Conservation (phyloP, 495 filamentous ascomycete genomes). For the Platismatia glauca region DNA sequence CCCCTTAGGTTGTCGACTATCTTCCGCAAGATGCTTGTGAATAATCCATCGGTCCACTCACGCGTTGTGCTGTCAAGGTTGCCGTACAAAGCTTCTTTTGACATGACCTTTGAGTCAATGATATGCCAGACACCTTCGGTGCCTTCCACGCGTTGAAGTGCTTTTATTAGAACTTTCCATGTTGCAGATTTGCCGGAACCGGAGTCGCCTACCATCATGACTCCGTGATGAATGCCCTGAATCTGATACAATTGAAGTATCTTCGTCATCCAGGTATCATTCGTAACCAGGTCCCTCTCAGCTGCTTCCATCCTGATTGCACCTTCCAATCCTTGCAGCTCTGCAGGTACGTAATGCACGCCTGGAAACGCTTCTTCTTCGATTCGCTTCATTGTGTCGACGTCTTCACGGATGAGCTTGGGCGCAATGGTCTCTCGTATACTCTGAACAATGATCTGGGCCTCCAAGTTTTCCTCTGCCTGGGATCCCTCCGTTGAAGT, state of each 20-base stretch:
- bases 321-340: slow-evolving; percentile 64
- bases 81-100: slow-evolving; percentile 92
- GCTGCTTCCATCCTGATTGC: slow-evolving; percentile 74
- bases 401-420: slow-evolving; percentile 87
- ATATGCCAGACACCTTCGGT: slow-evolving; percentile 93
- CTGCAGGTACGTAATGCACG: slow-evolving; percentile 84
- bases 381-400: slow-evolving; percentile 75
- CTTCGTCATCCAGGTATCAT: slow-evolving; percentile 93
- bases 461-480: slow-evolving; percentile 54
- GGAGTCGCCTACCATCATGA: slow-evolving; percentile 99
- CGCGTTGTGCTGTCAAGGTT: slow-evolving; percentile 91
- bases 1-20: slow-evolving; percentile 98
- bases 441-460: slow-evolving; percentile 98
- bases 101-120: slow-evolving; percentile 99
- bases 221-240: slow-evolving; percentile 93
- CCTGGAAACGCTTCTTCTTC: slow-evolving; percentile 84
- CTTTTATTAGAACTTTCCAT: slow-evolving; percentile 91
- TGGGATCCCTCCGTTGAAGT: slow-evolving; percentile 30
- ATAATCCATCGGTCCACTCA: slow-evolving; percentile 97
- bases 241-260: slow-evolving; percentile 95
- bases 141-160: slow-evolving; percentile 80
- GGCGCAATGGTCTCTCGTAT: slow-evolving; percentile 97
- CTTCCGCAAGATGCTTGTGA: slow-evolving; percentile 94
- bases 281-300: slow-evolving; percentile 77
- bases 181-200: slow-evolving; percentile 90